A percentile compares a stretch with the other conserved stretches of the same genome.
Evolutionary conservation across 1,284 basidiomycete genomes (phyloP).

Genomic region (Malassezia yamatoensis): DNA sequence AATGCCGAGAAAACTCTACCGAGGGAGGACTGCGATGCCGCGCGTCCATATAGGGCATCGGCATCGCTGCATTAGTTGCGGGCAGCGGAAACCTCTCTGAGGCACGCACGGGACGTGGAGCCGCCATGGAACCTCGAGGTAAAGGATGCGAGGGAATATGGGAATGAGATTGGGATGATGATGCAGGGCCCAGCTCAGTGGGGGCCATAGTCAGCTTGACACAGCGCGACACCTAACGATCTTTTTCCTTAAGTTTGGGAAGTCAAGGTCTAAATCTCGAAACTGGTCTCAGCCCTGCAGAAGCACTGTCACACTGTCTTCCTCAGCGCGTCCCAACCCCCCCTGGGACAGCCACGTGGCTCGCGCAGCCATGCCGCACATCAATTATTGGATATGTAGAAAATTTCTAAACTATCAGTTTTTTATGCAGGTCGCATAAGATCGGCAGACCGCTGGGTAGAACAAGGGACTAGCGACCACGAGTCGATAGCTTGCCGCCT

Average conservation of each 20-base stretch:
- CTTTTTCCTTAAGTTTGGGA: no score
- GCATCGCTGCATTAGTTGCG: neutral
- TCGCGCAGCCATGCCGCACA: neutral
- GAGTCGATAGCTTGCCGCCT: constrained; percentile 37
- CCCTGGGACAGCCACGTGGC: neutral
- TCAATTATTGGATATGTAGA: constrained; percentile 1
- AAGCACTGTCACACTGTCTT: no score
- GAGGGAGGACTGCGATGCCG: neutral
- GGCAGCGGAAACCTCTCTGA: neutral
- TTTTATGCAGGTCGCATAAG: neutral
- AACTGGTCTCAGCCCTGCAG: neutral
- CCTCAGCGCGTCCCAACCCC: no score
- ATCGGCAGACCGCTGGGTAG: no score
- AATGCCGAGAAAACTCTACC: neutral
- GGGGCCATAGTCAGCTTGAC: neutral
- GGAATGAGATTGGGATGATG: neutral
- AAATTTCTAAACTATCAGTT: neutral
- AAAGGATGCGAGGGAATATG: neutral
- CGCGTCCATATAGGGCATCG: neutral
- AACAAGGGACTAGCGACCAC: constrained; percentile 23
- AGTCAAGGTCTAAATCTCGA: no score
- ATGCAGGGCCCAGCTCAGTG: neutral
- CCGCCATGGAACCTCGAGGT: neutral
- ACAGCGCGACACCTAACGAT: neutral
- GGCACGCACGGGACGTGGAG: neutral